Evolutionary conservation across 2,329 filamentous ascomycete genomes (phyloP), one percentile per base, ranked within the genome.

Genomic region (Fusarium papillatum): DNA sequence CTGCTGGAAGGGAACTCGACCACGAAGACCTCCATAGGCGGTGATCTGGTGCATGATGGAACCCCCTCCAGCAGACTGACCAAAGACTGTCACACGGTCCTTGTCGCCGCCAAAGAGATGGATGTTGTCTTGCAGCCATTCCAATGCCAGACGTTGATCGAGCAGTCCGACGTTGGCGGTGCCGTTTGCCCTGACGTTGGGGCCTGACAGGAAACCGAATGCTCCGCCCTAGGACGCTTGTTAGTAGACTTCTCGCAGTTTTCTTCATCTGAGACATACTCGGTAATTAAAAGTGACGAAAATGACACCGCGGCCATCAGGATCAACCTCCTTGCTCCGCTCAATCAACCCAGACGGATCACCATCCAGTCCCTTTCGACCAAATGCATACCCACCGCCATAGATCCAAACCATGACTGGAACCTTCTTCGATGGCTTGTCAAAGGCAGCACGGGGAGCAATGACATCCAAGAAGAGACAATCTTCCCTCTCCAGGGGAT

Each of bases 61-160:
- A 0, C 88, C 88, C 0, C 83, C 90, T 2, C 89, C 89, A 0
- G 89, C 87, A 17, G 85, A 87, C 75, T 90, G 86, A 0, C 89
- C 89, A 74, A 85, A 59, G 26, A 70, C 14, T 29, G 70, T 64
- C 38, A 91, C 86, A 11, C 86, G 84, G 2, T 73, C 73, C 0
- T 83, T 83, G 61, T 90, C 85, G 11, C 89, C 88, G 1, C 89
- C 88, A 69, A 91, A 90, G 5, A 82, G 73, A 36, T 81, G 72
- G 50, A 90, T 89, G 69, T 90, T 80, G 3, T 83, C 82, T 46
- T 89, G 85, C 1, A 90, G 85, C 88, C 89, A 90, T 73, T 85
- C 73, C 1, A 91, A 80, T 0, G 86, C 87, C 9, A 85, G 84
- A 34, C 85, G 83, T 73, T 89, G 87, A 71, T 90, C 88, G 0